phyloP scores from a whole-genome alignment of 1,139 yeast genomes.

The Taphrina pruni region DNA sequence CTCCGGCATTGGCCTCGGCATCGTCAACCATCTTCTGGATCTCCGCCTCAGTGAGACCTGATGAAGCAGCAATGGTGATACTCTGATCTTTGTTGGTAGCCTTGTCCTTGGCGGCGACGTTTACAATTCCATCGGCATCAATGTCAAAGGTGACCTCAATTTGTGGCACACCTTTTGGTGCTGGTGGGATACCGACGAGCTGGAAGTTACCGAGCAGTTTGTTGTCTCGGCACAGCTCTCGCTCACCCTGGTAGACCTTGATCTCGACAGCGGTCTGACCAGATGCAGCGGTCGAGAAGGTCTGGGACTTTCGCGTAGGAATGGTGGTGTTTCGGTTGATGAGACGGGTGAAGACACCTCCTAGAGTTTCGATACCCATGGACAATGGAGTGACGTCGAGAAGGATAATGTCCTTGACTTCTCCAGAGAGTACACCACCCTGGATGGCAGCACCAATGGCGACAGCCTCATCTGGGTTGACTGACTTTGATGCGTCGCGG shows the following conservation, averaged over 20 bases:
- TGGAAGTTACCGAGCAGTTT: slow-evolving; percentile 97
- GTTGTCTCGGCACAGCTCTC: slow-evolving; percentile 98
- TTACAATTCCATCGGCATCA: slow-evolving; percentile 98
- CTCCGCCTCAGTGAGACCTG: slow-evolving; percentile 95
- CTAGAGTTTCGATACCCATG: slow-evolving; percentile 97
- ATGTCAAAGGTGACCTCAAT: slow-evolving; percentile 97
- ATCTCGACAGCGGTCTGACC: slow-evolving; percentile 99
- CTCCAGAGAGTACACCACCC: slow-evolving; percentile 99
- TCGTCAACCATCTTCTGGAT: slow-evolving; percentile 98
- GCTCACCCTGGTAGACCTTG: slow-evolving; percentile 99
- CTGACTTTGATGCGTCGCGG: slow-evolving; percentile 96
- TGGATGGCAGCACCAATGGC: slow-evolving; percentile 99
- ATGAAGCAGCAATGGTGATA: slow-evolving; percentile 97
- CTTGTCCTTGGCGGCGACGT: slow-evolving; percentile 98
- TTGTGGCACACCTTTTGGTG: slow-evolving; percentile 99
- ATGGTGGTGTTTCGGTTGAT: slow-evolving; percentile 97
- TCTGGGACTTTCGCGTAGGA: slow-evolving; percentile 96
- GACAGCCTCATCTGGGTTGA: slow-evolving; percentile 99
- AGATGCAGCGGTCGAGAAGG: slow-evolving; percentile 97
- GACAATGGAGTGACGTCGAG: slow-evolving; percentile 98
- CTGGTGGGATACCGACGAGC: slow-evolving; percentile 94
- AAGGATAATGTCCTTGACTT: slow-evolving; percentile 91
- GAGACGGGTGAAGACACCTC: slow-evolving; percentile 97
- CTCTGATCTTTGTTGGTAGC: slow-evolving; percentile 98
- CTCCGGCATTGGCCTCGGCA: slow-evolving; percentile 96